phyloP scores from a whole-genome alignment of 768 basidiomycete genomes.

The Brasilioporus rufonigricans region DNA sequence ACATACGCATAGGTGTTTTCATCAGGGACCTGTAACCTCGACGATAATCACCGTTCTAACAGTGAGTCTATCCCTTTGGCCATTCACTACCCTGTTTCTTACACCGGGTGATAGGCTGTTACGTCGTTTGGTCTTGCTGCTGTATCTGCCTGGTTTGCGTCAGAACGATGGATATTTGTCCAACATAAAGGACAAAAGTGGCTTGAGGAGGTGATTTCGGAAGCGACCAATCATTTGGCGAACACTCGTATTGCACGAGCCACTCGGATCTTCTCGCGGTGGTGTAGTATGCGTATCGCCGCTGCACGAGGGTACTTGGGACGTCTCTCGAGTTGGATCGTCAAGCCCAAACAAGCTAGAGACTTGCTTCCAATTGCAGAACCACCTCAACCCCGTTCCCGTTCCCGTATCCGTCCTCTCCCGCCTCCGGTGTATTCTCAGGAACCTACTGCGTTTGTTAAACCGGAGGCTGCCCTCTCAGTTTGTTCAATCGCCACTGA shows the following conservation, averaged over 20 bases:
- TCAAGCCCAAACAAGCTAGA: constrained; percentile 21
- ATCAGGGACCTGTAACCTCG: constrained; percentile 57
- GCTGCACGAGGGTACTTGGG: constrained; percentile 21
- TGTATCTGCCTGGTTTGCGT: constrained; percentile 53
- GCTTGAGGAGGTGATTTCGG: constrained; percentile 44
- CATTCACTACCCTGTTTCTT: constrained; percentile 2
- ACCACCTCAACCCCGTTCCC: constrained; percentile 16
- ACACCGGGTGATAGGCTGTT: constrained; percentile 27
- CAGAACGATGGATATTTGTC: constrained; percentile 48
- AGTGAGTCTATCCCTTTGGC: constrained; percentile 18
- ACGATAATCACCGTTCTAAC: constrained; percentile 77
- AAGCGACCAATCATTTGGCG: constrained; percentile 25
- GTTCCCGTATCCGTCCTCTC: constrained; percentile 5
- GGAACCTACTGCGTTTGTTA: constrained; percentile 18
- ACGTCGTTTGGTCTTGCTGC: constrained; percentile 45
- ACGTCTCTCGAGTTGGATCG: constrained; percentile 23
- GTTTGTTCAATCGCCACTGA: constrained; percentile 26
- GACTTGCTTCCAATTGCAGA: constrained; percentile 26
- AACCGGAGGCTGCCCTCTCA: constrained; percentile 25
- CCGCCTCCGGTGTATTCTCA: constrained; percentile 18
- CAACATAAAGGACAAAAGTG: constrained; percentile 50
- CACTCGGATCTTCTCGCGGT: constrained; percentile 24
- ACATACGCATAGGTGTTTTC: constrained; percentile 10
- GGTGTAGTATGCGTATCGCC: constrained; percentile 23
- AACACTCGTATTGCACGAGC: constrained; percentile 26